Evolutionary conservation across 164 flowering plant genomes (phyloP), one percentile per base, ranked within the genome.

Genomic region (Chimonanthus salicifolius): DNA sequence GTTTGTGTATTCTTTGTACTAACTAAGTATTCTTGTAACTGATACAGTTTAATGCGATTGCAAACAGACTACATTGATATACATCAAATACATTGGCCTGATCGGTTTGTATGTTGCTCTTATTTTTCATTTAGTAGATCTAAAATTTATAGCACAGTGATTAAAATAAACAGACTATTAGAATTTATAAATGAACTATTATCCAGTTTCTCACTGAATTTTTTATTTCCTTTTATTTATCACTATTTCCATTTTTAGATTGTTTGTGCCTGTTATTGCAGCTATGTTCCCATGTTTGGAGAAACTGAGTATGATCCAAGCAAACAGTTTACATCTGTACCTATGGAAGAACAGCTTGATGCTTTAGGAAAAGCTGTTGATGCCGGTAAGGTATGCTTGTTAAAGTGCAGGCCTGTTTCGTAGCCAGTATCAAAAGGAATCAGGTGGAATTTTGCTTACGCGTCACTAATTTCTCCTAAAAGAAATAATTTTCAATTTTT

Each of bases 251-350:
- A 47, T 60, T 46, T 64, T 78, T 46, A 72, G n/a, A 50, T 74
- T 33, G 69, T 66, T 75, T 51, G 48, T 77, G 43, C 47, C 51
- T 74, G 58, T 77, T 79, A 74, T 64, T 81, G 68, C 75, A 92
- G 96, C 58, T 90, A 88, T 78, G 87, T 89, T 69, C 98, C 97
- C n/a, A 93, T 93, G 98, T 93, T 93, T 89, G 98, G 98, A 84
- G 94, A 93, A 81, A 88, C 82, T 68, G 92, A 89, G 62, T 93
- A 90, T 82, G 89, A 91, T 79, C 89, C 88, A 47, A 73, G 64
- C 67, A 80, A 83, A 20, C 87, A 86, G 66, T 84, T 78, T 75
- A 66, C 64, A 69, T 83, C 88, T 6, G 78, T 88, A 49, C 68
- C 79, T 68, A 77, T 91, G 70, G 92, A 88, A 76, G 97, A 91